phyloP scores from a whole-genome alignment of 345 rosid genomes.

The Excoecaria cochinchinensis region DNA sequence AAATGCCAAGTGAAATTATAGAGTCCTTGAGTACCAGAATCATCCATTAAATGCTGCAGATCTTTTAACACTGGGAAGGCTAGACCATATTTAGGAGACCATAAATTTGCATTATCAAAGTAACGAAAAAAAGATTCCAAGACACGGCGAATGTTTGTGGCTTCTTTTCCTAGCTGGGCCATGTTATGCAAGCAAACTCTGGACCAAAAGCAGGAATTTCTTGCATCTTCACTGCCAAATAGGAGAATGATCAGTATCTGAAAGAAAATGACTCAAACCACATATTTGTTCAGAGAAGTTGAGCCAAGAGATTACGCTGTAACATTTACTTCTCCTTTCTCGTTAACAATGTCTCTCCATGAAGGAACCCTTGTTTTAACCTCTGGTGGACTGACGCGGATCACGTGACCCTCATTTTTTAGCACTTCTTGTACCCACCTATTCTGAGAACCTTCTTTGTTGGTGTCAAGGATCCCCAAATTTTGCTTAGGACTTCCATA shows the following conservation, averaged over 20 bases:
- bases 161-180: conserved; percentile 94
- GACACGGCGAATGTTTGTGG: conserved; percentile 80
- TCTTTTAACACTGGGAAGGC: conserved; percentile 83
- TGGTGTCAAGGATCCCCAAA: conserved; percentile 40
- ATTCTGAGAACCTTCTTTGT: conserved; percentile 35
- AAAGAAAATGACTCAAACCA: conserved; percentile 11
- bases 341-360: conserved; percentile 72
- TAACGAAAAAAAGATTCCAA: conserved; percentile 89
- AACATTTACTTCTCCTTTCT: conserved; percentile 67
- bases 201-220: conserved; percentile 91
- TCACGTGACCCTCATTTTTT: conserved; percentile 66
- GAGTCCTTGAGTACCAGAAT: conserved; percentile 49
- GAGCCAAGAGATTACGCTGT: conserved; percentile 53
- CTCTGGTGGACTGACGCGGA: conserved; percentile 47
- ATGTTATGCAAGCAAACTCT: conserved; percentile 85
- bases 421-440: conserved; percentile 78
- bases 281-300: conserved; percentile 17
- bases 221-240: conserved; percentile 63
- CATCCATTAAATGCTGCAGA: conserved; percentile 80
- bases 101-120: conserved; percentile 63
- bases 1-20: conserved; percentile 7
- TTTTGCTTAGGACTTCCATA: conserved; percentile 45
- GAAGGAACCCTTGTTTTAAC: conserved; percentile 53
- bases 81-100: conserved; percentile 79
- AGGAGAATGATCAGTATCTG: conserved; percentile 20